A percentile compares a stretch with the other conserved stretches of the same genome.
These are phyloP conservation scores for Leishmania gerbilli DNA, from an alignment of 208 protist genomes.

Conservation along the genomic window DNA sequence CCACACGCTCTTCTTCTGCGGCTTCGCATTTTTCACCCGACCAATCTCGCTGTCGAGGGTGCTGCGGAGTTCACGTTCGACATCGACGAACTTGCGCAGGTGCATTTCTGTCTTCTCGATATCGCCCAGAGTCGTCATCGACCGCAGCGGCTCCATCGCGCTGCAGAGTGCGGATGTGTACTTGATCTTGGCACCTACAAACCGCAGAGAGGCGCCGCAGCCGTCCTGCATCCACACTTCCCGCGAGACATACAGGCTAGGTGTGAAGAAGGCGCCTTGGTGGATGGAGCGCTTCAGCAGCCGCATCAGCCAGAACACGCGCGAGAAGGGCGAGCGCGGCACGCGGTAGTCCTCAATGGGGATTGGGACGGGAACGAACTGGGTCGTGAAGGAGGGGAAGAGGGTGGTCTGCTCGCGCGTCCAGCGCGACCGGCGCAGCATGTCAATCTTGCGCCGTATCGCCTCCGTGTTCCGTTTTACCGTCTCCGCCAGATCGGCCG, in stretches of 20 bases:
- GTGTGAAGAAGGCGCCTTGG: conserved; percentile 75
- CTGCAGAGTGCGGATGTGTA: conserved; percentile 69
- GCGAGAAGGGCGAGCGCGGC: conserved; percentile 40
- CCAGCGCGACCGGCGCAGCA: conserved; percentile 49
- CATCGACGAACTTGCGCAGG: conserved; percentile 51
- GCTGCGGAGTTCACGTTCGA: conserved; percentile 43
- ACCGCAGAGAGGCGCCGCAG: conserved; percentile 40
- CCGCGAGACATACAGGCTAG: conserved; percentile 71
- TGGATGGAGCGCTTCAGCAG: conserved; percentile 71
- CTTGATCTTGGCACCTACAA: conserved; percentile 60
- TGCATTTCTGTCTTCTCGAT: conserved; percentile 38
- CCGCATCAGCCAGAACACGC: conserved; percentile 85
- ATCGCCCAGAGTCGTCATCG: conserved; percentile 58
- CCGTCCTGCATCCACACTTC: conserved; percentile 83
- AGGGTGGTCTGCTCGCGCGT: conserved; percentile 40
- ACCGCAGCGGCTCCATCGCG: conserved; percentile 61
- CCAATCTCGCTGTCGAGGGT: conserved; percentile 59
- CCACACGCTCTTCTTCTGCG: conserved; percentile 53
- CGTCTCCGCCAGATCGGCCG: conserved; percentile 49
- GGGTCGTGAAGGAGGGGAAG: conserved; percentile 65
- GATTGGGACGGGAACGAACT: conserved; percentile 55
- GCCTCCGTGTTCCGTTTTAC: conserved; percentile 60
- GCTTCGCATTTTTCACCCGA: conserved; percentile 36
- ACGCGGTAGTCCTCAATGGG: conserved; percentile 71
- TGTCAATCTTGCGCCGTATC: conserved; percentile 59